These are phyloP conservation scores for Ceratocystis colombiana DNA, from an alignment of 2,329 filamentous ascomycete genomes.

Conservation along the genomic window DNA sequence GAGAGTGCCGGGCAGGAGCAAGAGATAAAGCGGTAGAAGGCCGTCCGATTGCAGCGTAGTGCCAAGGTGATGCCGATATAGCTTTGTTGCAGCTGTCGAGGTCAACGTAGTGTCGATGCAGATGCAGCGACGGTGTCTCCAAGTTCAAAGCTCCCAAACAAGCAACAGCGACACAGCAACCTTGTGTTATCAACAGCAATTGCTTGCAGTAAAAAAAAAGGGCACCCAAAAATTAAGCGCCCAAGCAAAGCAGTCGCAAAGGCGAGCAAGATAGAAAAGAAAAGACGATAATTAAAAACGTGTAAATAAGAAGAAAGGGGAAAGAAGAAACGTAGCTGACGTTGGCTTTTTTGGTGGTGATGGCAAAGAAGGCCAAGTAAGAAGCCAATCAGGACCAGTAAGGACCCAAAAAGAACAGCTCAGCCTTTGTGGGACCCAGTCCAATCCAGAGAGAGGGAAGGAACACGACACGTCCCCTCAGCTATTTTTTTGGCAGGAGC, in stretches of 20 bases:
- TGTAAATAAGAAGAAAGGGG: constrained; percentile 1
- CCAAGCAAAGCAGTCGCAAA: background rate
- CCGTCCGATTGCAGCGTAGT: too few relatives aligned
- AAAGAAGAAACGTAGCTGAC: background rate
- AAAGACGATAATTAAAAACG: background rate
- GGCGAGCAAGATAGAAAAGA: background rate
- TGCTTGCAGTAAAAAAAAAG: background rate
- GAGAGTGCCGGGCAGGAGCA: background rate
- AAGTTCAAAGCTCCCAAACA: constrained; percentile 12
- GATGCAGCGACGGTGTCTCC: constrained; percentile 2
- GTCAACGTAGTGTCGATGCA: background rate
- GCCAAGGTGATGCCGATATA: too few relatives aligned
- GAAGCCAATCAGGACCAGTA: too few relatives aligned
- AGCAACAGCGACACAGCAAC: background rate
- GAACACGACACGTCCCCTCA: constrained; percentile 15
- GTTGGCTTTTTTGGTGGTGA: constrained; percentile 1
- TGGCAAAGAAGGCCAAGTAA: too few relatives aligned
- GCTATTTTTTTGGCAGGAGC: constrained; percentile 10
- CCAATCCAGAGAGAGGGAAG: constrained; percentile 12
- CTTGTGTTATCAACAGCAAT: background rate
- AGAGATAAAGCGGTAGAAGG: background rate
- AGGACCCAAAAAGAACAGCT: constrained; percentile 21
- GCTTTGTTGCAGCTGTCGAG: too few relatives aligned
- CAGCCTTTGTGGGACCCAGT: constrained; percentile 22
- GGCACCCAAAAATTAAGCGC: background rate